phyloP scores from a whole-genome alignment of 2,329 filamentous ascomycete genomes.

The Monascus ruber region DNA sequence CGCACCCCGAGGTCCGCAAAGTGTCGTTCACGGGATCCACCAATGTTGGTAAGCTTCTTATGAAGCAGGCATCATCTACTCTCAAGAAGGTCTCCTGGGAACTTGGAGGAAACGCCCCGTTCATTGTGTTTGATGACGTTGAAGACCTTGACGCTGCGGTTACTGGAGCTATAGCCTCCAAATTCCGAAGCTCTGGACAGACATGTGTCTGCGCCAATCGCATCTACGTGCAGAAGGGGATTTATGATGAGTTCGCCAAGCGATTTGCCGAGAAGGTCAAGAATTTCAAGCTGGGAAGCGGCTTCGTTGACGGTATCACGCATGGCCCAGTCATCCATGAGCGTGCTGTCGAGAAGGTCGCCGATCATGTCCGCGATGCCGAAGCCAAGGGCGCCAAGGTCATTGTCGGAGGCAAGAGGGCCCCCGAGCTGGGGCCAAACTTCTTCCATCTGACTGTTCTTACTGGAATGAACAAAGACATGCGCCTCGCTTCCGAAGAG shows the following conservation, averaged over 20 bases:
- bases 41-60: conserved; percentile 60
- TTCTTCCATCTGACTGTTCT: conserved; percentile 89
- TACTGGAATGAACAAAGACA: conserved; percentile 71
- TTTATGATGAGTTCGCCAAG: conserved; percentile 43
- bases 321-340: conserved; percentile 56
- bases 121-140: conserved; percentile 87
- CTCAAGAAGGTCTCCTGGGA: conserved; percentile 83
- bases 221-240: conserved; percentile 41
- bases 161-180: conserved; percentile 67
- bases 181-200: conserved; percentile 91
- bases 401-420: conserved; percentile 60
- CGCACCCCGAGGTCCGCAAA: conserved; percentile 67
- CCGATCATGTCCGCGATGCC: conserved; percentile 69
- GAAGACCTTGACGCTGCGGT: conserved; percentile 81
- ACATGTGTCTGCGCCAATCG: conserved; percentile 76
- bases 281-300: conserved; percentile 36
- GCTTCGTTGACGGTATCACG: conserved; percentile 35
- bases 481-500: conserved; percentile 78
- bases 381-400: conserved; percentile 65
- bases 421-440: conserved; percentile 65
- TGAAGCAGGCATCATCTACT: conserved; percentile 77
- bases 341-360: conserved; percentile 68
- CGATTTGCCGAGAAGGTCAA: conserved; percentile 45
- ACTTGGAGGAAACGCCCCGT: conserved; percentile 87
- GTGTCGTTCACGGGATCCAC: conserved; percentile 83